phyloP scores from a whole-genome alignment of 306 rosid species.

The Citrullus amarus region DNA sequence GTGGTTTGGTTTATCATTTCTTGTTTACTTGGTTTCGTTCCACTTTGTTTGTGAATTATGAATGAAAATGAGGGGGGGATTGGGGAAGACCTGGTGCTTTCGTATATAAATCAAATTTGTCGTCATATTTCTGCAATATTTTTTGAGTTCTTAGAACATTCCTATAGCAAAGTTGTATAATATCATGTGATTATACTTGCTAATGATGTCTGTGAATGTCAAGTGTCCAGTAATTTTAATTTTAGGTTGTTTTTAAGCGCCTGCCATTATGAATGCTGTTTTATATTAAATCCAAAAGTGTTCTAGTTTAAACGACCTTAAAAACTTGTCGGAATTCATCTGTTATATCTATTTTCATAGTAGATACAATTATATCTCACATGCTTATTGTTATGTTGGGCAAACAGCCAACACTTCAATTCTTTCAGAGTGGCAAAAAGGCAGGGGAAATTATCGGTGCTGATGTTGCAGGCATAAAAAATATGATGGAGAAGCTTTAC shows the following conservation, averaged over 20 bases:
- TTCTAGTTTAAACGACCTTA: background rate
- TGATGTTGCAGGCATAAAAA: conserved; percentile 35
- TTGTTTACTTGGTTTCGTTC: background rate
- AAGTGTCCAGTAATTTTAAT: background rate
- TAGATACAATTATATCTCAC: background rate
- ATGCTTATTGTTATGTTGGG: background rate
- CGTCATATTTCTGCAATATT: too few species aligned
- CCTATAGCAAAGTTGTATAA: background rate
- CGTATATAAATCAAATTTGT: too few species aligned
- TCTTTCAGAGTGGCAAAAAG: conserved; percentile 62
- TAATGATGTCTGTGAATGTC: background rate
- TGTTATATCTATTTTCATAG: background rate
- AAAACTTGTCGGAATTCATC: background rate
- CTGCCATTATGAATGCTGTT: background rate
- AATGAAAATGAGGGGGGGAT: background rate
- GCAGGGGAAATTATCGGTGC: conserved; percentile 66
- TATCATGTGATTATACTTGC: background rate
- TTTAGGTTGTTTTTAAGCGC: background rate
- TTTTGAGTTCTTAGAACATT: too few species aligned
- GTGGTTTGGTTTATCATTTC: background rate
- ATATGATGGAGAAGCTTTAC: conserved; percentile 53
- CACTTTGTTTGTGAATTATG: background rate
- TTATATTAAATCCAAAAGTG: background rate
- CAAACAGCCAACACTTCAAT: conserved; percentile 67
- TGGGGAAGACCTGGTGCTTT: background rate